These are phyloP conservation scores for Pseudoscleropodium purum DNA, from an alignment of 225 moss, liverwort and hornwort species.

Conservation along the genomic window DNA sequence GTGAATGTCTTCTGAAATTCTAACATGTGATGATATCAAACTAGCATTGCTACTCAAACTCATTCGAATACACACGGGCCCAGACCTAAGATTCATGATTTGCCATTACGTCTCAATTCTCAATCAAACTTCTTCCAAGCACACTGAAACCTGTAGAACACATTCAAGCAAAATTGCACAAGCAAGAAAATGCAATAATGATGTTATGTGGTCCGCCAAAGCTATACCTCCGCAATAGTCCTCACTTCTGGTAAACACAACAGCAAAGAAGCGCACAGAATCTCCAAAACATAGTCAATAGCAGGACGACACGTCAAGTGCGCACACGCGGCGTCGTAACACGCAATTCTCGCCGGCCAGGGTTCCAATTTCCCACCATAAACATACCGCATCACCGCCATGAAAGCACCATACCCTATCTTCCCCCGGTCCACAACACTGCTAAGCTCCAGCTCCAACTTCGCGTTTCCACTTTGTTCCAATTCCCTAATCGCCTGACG, in stretches of 20 bases:
- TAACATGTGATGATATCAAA: not conserved
- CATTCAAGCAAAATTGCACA: not conserved
- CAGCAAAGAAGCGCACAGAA: slow-evolving; percentile 47
- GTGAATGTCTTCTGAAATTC: not conserved
- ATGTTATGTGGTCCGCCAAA: not conserved
- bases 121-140: not conserved
- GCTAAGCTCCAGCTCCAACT: slow-evolving; percentile 43
- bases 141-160: not conserved
- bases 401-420: slow-evolving; percentile 59
- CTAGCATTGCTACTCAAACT: not conserved
- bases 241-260: slow-evolving; percentile 50
- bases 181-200: not conserved
- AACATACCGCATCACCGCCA: slow-evolving; percentile 51
- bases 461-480: slow-evolving; percentile 8
- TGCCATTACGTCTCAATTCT: not conserved
- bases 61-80: not conserved
- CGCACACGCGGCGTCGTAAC: slow-evolving; percentile 42
- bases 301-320: slow-evolving; percentile 68
- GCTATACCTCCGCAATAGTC: slow-evolving; percentile 53
- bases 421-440: slow-evolving; percentile 30
- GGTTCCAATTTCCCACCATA: slow-evolving; percentile 56
- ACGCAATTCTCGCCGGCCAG: slow-evolving; percentile 23
- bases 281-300: slow-evolving; percentile 56
- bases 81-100: not conserved
- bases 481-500: slow-evolving; percentile 21